Percentiles rank a stretch among this genome's conserved stretches.
These are phyloP conservation scores for Chiua virens DNA, from an alignment of 768 basidiomycete genomes.

Conservation along the genomic window DNA sequence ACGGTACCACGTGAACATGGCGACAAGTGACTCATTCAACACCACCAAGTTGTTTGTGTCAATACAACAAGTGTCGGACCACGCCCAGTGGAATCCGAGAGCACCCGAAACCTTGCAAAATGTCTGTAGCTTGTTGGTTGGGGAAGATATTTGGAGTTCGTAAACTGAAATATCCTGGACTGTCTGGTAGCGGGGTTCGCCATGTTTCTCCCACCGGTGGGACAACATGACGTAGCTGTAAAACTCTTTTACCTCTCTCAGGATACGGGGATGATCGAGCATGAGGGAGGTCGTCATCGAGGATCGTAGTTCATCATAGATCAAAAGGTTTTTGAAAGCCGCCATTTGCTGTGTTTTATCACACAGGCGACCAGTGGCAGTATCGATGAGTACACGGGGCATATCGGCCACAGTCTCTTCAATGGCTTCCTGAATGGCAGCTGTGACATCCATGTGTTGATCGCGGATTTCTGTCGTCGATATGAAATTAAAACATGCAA, in stretches of 20 bases:
- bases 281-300: not conserved
- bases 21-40: slow-evolving; percentile 12
- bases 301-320: slow-evolving; percentile 2
- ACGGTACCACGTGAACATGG: slow-evolving; percentile 10
- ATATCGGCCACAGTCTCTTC: not conserved
- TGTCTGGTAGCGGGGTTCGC: slow-evolving; percentile 1
- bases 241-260: not conserved
- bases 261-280: slow-evolving; percentile 4
- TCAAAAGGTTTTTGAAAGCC: slow-evolving; percentile 3
- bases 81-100: slow-evolving; percentile 10
- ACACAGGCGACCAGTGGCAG: slow-evolving; percentile 1
- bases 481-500: not conserved
- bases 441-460: slow-evolving; percentile 2
- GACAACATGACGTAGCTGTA: slow-evolving; percentile 8
- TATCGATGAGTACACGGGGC: slow-evolving; percentile 9
- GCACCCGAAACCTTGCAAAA: not conserved
- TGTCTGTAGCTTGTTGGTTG: slow-evolving; percentile 1
- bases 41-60: not conserved
- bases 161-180: slow-evolving; percentile 5
- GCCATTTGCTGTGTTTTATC: slow-evolving; percentile 9
- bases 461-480: not conserved
- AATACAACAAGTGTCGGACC: slow-evolving; percentile 11
- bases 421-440: not conserved
- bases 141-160: not conserved
- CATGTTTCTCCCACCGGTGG: slow-evolving; percentile 7